phyloP scores from a whole-genome alignment of 257 asterid species.

The Gynochthodes officinalis region DNA sequence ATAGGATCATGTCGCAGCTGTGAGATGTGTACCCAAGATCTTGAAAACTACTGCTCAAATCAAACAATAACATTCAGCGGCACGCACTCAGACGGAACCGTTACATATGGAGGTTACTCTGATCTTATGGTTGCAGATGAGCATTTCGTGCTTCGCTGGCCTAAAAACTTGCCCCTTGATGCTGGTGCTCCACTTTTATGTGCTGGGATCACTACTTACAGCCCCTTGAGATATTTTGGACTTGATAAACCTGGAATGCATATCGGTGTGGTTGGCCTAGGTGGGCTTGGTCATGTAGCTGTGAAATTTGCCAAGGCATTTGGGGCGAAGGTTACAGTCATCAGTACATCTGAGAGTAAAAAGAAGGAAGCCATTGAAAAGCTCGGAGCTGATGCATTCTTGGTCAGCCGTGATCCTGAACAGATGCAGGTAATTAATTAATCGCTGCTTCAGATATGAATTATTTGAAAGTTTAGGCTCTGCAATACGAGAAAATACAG shows the following conservation, averaged over 20 bases:
- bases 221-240: conserved; percentile 38
- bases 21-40: conserved; percentile 39
- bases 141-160: conserved; percentile 36
- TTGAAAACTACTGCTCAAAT: conserved; percentile 40
- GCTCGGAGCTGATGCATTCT: conserved; percentile 36
- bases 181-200: conserved; percentile 38
- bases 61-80: conserved; percentile 24
- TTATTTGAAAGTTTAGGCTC: too few relatives aligned
- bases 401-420: conserved; percentile 34
- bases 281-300: conserved; percentile 38
- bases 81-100: conserved; percentile 28
- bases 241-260: conserved; percentile 35
- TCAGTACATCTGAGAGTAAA: conserved; percentile 37
- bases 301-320: conserved; percentile 48
- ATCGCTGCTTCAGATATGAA: not conserved
- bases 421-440: conserved; percentile 28
- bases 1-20: conserved; percentile 62
- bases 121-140: conserved; percentile 34
- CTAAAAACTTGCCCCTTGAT: conserved; percentile 38
- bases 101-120: conserved; percentile 44
- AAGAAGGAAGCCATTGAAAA: conserved; percentile 33
- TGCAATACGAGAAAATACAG: not conserved
- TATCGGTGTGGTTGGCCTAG: conserved; percentile 32
- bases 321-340: conserved; percentile 35
- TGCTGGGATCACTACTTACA: conserved; percentile 43